Conservation (phyloP, 371 early-diverging fungal genomes). For the Haplosporangium sp. region DNA sequence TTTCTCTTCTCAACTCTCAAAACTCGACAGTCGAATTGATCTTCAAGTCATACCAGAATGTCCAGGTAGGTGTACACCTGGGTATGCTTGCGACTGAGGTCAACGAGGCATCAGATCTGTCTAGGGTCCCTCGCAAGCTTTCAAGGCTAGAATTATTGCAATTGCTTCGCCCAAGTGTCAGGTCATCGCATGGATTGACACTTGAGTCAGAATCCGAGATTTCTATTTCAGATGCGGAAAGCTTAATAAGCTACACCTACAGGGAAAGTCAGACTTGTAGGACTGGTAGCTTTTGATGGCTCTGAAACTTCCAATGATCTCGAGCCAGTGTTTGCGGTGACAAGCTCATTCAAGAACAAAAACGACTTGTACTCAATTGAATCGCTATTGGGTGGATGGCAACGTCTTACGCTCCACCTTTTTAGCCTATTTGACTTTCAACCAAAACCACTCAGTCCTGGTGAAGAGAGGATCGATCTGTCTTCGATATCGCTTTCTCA, state of each 20-base stretch:
- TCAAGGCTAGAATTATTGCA: slow-evolving; percentile 7
- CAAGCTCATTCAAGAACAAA: neutral
- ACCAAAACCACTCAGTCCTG: too few species aligned
- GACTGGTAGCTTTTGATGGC: slow-evolving; percentile 17
- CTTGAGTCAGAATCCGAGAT: neutral
- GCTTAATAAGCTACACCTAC: neutral
- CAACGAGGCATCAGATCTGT: neutral
- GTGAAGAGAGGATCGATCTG: neutral
- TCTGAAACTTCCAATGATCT: neutral
- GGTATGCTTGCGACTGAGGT: slow-evolving; percentile 20
- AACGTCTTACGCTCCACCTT: slow-evolving; percentile 25
- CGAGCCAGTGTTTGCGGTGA: slow-evolving; percentile 6
- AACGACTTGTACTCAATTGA: slow-evolving; percentile 17
- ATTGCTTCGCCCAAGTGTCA: slow-evolving; percentile 17
- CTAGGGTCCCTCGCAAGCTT: slow-evolving; percentile 6
- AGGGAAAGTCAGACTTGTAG: slow-evolving; percentile 1
- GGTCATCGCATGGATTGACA: neutral
- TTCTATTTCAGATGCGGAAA: neutral
- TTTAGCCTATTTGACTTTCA: slow-evolving; percentile 14
- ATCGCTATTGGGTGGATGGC: slow-evolving; percentile 31
- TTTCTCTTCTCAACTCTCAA: slow-evolving; percentile 17
- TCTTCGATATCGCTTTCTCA: slow-evolving; percentile 30
- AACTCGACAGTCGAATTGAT: slow-evolving; percentile 34
- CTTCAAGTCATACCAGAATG: slow-evolving; percentile 26
- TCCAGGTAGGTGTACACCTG: slow-evolving; percentile 34